Base-by-base conservation (phyloP, 768 basidiomycete species). In the Leccinum arenicola region DNA sequence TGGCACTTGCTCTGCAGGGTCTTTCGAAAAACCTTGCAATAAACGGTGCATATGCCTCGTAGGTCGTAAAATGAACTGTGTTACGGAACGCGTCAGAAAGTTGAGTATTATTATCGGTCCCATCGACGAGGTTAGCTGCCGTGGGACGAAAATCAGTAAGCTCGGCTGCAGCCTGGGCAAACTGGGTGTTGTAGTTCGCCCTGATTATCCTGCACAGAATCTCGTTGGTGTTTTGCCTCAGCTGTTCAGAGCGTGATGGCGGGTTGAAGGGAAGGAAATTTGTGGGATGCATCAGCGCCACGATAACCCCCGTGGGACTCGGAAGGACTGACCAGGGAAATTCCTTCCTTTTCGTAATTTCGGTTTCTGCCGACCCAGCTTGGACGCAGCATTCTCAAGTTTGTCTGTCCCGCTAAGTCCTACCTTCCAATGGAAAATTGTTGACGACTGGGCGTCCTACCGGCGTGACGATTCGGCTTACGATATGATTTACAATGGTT, bases 1-100 rank as follows among this genome's bases (percentile, higher is more conserved):
- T 11, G 3, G 27, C 51, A 8, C 33, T 51, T 12, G 38, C 54
- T 49, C 25, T 60, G 15, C 55, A 62, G 1, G 63, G 58, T 25
- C 23, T 57, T 19, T 65, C 36, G 4, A 40, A 45, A 21, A 61
- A 49, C 45, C 25, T 64, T 23, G 62, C 38, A 21, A 68, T 1
- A 14, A 59, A 59, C 2, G 67, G 67, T 9, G 45, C 50, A n/a
- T 66, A 69, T 10, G 59, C 49, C 1, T 61, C 61, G 11, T 68
- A 66, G 17, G 59, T 57, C 15, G 61, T 66, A 27, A 56, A 25
- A 11, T 35, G 45, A 2, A 66, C 61, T 3, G 59, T 59, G 2
- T 35, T 35, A n/a, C 31, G 67, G 29, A 63, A 68, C 2, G 29
- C 19, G 1, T 68, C 35, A 12, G 43, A 57, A 29, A 63, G 15